phyloP scores from a whole-genome alignment of 2,329 filamentous ascomycete species.

The Plectosphaerella plurivora region DNA sequence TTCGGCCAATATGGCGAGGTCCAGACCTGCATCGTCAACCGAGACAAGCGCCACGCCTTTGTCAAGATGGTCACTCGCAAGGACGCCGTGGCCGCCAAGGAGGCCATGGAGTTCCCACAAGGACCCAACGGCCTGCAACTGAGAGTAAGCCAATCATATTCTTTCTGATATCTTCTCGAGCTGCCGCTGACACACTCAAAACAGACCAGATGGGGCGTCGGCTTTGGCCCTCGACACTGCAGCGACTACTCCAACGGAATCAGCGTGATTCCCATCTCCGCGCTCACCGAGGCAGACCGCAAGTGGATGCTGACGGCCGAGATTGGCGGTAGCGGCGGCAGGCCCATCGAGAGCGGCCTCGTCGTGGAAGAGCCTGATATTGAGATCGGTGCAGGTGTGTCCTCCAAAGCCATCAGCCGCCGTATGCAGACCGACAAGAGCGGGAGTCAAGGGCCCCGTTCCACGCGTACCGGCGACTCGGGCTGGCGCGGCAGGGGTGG shows the following conservation, averaged over 20 bases:
- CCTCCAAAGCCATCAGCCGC: conserved; percentile 77
- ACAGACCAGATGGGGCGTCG: conserved; percentile 93
- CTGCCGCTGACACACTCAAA: neutral
- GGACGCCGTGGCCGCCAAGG: conserved; percentile 79
- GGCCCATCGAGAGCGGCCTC: conserved; percentile 73
- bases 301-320: conserved; percentile 97
- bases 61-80: conserved; percentile 95
- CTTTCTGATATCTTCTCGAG: conserved; percentile 3
- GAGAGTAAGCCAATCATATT: conserved; percentile 47
- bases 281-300: conserved; percentile 90
- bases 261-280: conserved; percentile 87
- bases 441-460: conserved; percentile 61
- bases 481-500: conserved; percentile 22
- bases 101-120: conserved; percentile 73
- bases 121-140: conserved; percentile 69
- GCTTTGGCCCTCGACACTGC: conserved; percentile 94
- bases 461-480: conserved; percentile 41
- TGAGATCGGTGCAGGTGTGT: conserved; percentile 95
- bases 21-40: conserved; percentile 97
- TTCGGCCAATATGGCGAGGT: conserved; percentile 82
- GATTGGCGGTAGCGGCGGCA: conserved; percentile 86
- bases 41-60: conserved; percentile 96
- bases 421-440: conserved; percentile 67
- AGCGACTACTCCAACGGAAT: conserved; percentile 91
- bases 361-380: conserved; percentile 97